Base-by-base conservation (phyloP, 1,284 basidiomycete genomes). In the Trichosporon inkin region DNA sequence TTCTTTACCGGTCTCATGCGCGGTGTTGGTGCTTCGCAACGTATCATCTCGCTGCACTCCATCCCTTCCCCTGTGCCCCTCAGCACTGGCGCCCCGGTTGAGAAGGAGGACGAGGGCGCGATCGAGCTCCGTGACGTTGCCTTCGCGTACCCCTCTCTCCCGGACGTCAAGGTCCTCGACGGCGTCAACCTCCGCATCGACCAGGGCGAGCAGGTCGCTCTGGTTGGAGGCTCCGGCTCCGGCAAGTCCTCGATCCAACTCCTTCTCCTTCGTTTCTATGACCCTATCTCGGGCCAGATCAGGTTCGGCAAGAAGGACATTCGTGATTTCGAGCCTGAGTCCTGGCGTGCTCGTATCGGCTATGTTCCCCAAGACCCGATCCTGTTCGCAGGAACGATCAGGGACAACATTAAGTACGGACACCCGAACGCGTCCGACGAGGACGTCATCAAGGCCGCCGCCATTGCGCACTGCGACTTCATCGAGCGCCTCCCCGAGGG, bases 111-210 rank as follows among this genome's bases (percentile, higher is more conserved):
- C 34, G 55, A 81, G 1, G 94, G 95, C 24, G 82, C 89, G 68
- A 90, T 98, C 69, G 80, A 81, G 8, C 52, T 61, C 16, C 60
- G 60, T 36, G 78, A 89, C 66, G 84, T 98, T 70, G 83, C 84
- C 54, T 97, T 98, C 81, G 87, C 82, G 70, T 99, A 99, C 73
- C 95, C 95, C 1, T 89, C 91, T 1, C 87, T 95, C 32, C 90
- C 90, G 0, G 83, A 86, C 51, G 87, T 94, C 2, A 85, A 85
- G 38, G 89, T 97, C 41, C 84, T 96, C 64, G 87, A 91, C 70
- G 86, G 87, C 40, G 70, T 82, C 57, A 77, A 71, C 58, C 73
- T 80, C 34, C 71, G 76, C 13, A 80, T 82, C 56, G 76, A 80
- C 41, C 74, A 74, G 19, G 82, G 81, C 10, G 78, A 79, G 61